Evolutionary conservation across 352 stramenopile species (phyloP).

Genomic region (Pythium angustatum): DNA sequence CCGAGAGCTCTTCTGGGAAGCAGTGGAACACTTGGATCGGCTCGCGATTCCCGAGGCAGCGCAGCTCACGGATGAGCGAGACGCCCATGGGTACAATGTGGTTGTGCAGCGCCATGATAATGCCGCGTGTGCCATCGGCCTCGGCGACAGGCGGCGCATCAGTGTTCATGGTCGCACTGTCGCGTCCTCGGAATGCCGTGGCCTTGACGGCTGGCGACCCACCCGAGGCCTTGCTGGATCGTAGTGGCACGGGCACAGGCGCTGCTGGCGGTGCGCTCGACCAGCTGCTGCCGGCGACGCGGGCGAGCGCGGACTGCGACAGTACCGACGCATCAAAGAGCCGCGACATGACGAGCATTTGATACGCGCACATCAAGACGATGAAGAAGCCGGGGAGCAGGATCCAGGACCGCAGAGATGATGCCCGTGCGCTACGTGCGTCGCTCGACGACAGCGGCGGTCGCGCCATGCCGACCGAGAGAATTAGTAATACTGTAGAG

Average conservation of each 20-base stretch:
- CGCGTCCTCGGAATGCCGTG: slow-evolving; percentile 8
- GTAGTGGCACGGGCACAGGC: background rate
- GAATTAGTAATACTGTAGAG: background rate
- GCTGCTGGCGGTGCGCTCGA: background rate
- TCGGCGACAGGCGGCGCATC: background rate
- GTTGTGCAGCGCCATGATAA: slow-evolving; percentile 59
- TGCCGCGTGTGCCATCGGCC: slow-evolving; percentile 27
- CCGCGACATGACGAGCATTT: slow-evolving; percentile 21
- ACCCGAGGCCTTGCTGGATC: background rate
- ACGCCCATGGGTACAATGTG: slow-evolving; percentile 55
- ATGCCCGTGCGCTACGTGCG: background rate
- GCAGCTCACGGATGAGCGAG: slow-evolving; percentile 66
- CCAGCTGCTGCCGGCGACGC: background rate
- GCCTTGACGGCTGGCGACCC: background rate
- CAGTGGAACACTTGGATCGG: slow-evolving; percentile 52
- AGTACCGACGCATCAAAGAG: slow-evolving; percentile 21
- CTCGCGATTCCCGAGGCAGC: slow-evolving; percentile 44
- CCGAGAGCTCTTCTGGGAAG: slow-evolving; percentile 51
- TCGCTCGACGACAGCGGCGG: background rate
- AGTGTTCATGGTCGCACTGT: background rate
- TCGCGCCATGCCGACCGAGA: slow-evolving; percentile 2
- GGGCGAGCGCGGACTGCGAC: slow-evolving; percentile 8
- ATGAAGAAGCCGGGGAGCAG: slow-evolving; percentile 18
- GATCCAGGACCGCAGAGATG: slow-evolving; percentile 4
- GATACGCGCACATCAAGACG: slow-evolving; percentile 20